Evolutionary conservation across 495 filamentous ascomycete species (phyloP).

Genomic region (Trichoderma erinaceum): DNA sequence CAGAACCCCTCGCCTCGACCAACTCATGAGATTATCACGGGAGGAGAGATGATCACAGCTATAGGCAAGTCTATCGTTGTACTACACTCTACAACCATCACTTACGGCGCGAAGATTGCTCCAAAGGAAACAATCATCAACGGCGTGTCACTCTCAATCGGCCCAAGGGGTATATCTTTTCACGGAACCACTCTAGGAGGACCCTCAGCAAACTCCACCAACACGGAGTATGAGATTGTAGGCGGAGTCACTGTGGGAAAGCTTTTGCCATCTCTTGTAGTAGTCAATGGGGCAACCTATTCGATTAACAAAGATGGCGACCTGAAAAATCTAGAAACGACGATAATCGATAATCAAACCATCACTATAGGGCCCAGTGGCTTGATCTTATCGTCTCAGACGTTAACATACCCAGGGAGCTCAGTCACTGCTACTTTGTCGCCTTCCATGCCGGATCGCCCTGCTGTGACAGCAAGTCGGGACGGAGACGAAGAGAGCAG

Average conservation of each 20-base stretch:
- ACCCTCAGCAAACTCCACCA: conserved; percentile 23
- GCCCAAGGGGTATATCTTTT: conserved; percentile 38
- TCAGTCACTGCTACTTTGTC: conserved; percentile 32
- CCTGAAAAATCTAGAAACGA: conserved; percentile 27
- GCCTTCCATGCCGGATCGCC: conserved; percentile 23
- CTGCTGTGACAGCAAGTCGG: conserved; percentile 20
- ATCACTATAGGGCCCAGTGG: conserved; percentile 38
- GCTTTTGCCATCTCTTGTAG: conserved; percentile 43
- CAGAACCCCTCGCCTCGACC: conserved; percentile 25
- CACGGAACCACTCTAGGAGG: conserved; percentile 40
- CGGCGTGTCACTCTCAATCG: conserved; percentile 41
- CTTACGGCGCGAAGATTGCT: conserved; percentile 14
- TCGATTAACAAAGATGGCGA: conserved; percentile 18
- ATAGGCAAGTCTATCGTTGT: conserved; percentile 39
- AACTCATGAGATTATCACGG: conserved; percentile 39
- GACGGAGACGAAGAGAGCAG: conserved; percentile 16
- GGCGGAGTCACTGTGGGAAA: conserved; percentile 45
- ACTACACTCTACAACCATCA: conserved; percentile 29
- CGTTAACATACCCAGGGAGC: conserved; percentile 35
- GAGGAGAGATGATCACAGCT: conserved; percentile 41
- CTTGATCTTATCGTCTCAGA: conserved; percentile 39
- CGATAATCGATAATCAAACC: conserved; percentile 36
- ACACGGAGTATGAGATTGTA: conserved; percentile 36
- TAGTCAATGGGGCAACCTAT: conserved; percentile 42
- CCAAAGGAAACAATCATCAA: conserved; percentile 27